phyloP scores from a whole-genome alignment of 257 asterid genomes.

The Scutellaria galericulata region DNA sequence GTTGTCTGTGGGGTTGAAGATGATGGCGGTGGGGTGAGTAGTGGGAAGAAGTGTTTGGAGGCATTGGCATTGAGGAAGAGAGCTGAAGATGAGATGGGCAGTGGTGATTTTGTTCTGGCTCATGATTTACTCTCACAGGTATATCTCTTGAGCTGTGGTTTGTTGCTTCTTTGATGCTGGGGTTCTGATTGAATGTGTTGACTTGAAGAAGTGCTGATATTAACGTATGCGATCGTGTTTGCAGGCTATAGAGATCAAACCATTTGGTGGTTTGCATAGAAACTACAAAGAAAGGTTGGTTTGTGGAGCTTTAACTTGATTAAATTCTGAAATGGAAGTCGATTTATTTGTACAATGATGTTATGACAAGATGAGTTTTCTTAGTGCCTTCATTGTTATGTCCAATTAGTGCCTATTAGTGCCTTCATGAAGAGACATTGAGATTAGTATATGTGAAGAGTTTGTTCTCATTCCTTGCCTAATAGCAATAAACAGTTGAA shows the following conservation, averaged over 20 bases:
- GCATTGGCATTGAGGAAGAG: slow-evolving; percentile 87
- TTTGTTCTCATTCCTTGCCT: not conserved
- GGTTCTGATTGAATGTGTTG: slow-evolving; percentile 21
- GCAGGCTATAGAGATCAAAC: slow-evolving; percentile 84
- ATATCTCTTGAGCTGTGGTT: not conserved
- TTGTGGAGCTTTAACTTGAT: slow-evolving; percentile 33
- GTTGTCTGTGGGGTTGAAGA: slow-evolving; percentile 44
- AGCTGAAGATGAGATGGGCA: slow-evolving; percentile 66
- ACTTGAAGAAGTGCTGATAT: slow-evolving; percentile 23
- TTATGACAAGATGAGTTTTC: not conserved
- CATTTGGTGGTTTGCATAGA: slow-evolving; percentile 77
- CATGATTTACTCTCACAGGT: slow-evolving; percentile 73
- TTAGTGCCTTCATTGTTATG: not conserved
- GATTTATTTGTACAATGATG: not conserved
- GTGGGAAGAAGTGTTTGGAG: slow-evolving; percentile 53
- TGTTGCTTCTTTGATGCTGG: slow-evolving; percentile 10
- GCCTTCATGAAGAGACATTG: not conserved
- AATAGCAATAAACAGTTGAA: slow-evolving; percentile 1
- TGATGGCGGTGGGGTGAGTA: slow-evolving; percentile 33
- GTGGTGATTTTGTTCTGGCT: slow-evolving; percentile 59
- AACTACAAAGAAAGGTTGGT: slow-evolving; percentile 69
- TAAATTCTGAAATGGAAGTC: slow-evolving; percentile 10
- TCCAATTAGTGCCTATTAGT: slow-evolving; percentile 5
- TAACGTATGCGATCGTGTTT: slow-evolving; percentile 28
- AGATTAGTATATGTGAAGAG: not conserved